A percentile compares a stretch with the other conserved stretches of the same genome.
Conservation (phyloP, 2,329 filamentous ascomycete species). For the Cadophora luteo-olivacea region DNA sequence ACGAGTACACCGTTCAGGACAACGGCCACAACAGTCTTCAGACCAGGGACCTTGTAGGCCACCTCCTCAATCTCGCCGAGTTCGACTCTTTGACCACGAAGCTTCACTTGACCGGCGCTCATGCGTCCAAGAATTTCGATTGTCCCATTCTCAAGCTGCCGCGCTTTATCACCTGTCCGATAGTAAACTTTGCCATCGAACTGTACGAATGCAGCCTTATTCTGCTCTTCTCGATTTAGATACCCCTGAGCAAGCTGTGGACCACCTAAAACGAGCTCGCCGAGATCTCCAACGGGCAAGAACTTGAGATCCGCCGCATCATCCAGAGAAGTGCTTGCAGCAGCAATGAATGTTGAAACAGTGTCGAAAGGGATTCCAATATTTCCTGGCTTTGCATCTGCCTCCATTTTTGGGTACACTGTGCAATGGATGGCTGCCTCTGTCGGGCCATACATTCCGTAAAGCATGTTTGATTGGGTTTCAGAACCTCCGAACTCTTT, state of each 20-base stretch:
- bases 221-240: conserved; percentile 81
- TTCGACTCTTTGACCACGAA: conserved; percentile 83
- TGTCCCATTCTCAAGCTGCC: conserved; percentile 68
- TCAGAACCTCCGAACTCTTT: conserved; percentile 72
- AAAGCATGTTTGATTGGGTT: conserved; percentile 66
- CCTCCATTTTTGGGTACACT: conserved; percentile 67
- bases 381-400: conserved; percentile 63
- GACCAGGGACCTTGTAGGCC: conserved; percentile 63
- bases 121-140: conserved; percentile 88
- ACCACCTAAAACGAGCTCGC: conserved; percentile 81
- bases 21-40: conserved; percentile 70
- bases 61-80: conserved; percentile 80
- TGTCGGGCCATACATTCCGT: conserved; percentile 94
- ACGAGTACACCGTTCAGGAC: conserved; percentile 75
- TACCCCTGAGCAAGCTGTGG: conserved; percentile 81
- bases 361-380: conserved; percentile 84
- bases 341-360: conserved; percentile 54
- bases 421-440: conserved; percentile 94
- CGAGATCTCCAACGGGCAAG: conserved; percentile 43
- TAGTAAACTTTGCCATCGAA: conserved; percentile 73
- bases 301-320: conserved; percentile 36
- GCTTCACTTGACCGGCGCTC: conserved; percentile 81
- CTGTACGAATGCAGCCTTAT: conserved; percentile 71
- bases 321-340: conserved; percentile 29
- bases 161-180: conserved; percentile 84